Evolutionary conservation across 139 green algal species (phyloP), one percentile per base, ranked within the genome.

Genomic region (Deuterostichococcus epilithicus): DNA sequence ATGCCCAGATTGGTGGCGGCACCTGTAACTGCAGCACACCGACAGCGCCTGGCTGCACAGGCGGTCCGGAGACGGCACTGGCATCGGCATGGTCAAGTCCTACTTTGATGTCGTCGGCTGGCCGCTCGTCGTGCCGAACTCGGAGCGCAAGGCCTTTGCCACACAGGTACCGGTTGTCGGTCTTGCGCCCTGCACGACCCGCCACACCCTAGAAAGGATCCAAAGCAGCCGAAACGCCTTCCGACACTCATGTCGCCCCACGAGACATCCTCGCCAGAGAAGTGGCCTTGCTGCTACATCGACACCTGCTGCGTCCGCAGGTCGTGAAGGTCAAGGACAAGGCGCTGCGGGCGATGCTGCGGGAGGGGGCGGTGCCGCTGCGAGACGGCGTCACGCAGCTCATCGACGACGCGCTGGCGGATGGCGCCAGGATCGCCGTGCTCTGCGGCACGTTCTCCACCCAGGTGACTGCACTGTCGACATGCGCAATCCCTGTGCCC

Each of bases 321-420:
- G 34, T 73, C 1, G 33, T 33, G 34, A 42, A 39, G 25, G 8
- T 18, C 1, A 73, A 73, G 35, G 34, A 42, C 68, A 59, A 10
- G 68, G 34, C 33, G 8, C 5, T 47, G 68, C 34, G 23, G 34
- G 35, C 28, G 25, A 22, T 73, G 25, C 15, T 73, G 34, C 15
- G 25, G 33, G 33, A 45, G 35, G 68, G 33, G 8, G 35, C 23
- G 5, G 34, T 73, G 34, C 68, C 68, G 34, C 18, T 65, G 38
- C 38, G 30, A 15, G 33, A 39, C 8, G 65, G 65, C 8, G 75
- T 84, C 0, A 3, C 8, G 4, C 58, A 82, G 10, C 83, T 88
- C 52, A 66, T 88, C 34, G 84, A 88, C 44, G 77, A 84, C 26
- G 82, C 78, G 1, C 47, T 85, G 13, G 79, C 71, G 1, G 80